A percentile compares a stretch with the other conserved stretches of the same genome.
Evolutionary conservation across 164 flowering plant genomes (phyloP).

Genomic region (Pachysandra terminalis): DNA sequence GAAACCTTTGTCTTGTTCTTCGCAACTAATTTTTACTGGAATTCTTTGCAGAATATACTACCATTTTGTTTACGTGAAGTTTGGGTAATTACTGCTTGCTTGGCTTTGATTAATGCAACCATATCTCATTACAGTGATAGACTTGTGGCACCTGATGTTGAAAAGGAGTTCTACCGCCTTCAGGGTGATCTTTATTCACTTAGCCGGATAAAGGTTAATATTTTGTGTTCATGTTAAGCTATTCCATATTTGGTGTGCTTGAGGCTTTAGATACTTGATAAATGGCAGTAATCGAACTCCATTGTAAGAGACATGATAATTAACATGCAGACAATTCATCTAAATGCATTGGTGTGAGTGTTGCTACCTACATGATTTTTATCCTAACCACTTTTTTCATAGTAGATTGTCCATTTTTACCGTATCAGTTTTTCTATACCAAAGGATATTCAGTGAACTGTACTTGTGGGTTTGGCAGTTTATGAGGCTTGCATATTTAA

Average conservation of each 20-base stretch:
- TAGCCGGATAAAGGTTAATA: constrained; percentile 74
- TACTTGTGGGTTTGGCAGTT: constrained; percentile 56
- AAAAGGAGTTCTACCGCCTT: constrained; percentile 87
- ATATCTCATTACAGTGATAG: constrained; percentile 59
- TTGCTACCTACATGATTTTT: neutral
- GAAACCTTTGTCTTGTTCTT: constrained; percentile 5
- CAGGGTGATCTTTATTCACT: constrained; percentile 93
- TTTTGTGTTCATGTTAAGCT: neutral
- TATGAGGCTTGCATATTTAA: constrained; percentile 88
- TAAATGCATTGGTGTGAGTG: neutral
- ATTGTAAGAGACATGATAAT: neutral
- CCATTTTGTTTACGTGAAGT: constrained; percentile 96
- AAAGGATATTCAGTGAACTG: constrained; percentile 1
- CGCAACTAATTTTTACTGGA: constrained; percentile 4
- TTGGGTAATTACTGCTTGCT: constrained; percentile 92
- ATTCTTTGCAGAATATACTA: constrained; percentile 49
- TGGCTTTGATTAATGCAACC: constrained; percentile 65
- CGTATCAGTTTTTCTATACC: neutral
- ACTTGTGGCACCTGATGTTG: constrained; percentile 62
- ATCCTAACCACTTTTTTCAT: too few species aligned
- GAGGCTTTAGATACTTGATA: neutral
- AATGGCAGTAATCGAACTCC: neutral
- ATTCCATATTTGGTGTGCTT: neutral
- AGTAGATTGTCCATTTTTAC: too few species aligned
- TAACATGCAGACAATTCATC: neutral